These are phyloP conservation scores for Arthrobotrys musiformis DNA, from an alignment of 2,329 filamentous ascomycete species.

Conservation along the genomic window DNA sequence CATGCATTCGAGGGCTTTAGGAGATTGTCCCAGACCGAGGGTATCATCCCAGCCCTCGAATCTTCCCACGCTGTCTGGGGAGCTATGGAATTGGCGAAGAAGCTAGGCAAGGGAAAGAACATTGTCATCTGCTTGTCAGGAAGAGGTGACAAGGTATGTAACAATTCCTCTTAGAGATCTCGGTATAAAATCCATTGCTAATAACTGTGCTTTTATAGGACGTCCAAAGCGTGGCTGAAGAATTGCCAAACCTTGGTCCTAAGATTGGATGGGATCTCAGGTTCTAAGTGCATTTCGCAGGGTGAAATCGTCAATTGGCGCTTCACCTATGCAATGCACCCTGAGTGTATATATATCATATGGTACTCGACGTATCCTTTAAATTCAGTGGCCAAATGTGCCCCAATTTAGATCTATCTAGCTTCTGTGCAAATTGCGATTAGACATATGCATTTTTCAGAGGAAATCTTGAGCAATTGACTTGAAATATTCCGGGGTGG, in stretches of 20 bases:
- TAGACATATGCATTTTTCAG: conserved; percentile 3
- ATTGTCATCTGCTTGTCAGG: conserved; percentile 94
- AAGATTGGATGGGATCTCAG: conserved; percentile 72
- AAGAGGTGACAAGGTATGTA: conserved; percentile 79
- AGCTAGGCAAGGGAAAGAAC: conserved; percentile 86
- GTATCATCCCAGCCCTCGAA: conserved; percentile 96
- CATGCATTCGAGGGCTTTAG: conserved; percentile 89
- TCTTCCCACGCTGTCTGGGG: conserved; percentile 92
- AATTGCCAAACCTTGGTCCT: conserved; percentile 86
- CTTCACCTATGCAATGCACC: neutral
- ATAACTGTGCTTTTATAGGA: conserved; percentile 66
- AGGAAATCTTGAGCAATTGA: neutral
- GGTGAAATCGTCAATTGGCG: neutral
- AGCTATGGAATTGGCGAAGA: conserved; percentile 89
- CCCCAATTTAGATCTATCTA: neutral
- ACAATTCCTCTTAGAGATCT: neutral
- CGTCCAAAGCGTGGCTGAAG: conserved; percentile 96
- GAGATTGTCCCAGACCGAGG: conserved; percentile 85
- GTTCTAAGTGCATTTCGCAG: too few species aligned
- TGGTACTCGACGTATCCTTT: neutral
- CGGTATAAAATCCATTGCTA: neutral
- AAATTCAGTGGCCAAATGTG: neutral
- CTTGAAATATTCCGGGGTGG: neutral
- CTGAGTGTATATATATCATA: neutral
- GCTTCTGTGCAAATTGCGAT: neutral